Conservation (phyloP, 2,329 filamentous ascomycete species). For the Tolypocladium cylindrosporum region DNA sequence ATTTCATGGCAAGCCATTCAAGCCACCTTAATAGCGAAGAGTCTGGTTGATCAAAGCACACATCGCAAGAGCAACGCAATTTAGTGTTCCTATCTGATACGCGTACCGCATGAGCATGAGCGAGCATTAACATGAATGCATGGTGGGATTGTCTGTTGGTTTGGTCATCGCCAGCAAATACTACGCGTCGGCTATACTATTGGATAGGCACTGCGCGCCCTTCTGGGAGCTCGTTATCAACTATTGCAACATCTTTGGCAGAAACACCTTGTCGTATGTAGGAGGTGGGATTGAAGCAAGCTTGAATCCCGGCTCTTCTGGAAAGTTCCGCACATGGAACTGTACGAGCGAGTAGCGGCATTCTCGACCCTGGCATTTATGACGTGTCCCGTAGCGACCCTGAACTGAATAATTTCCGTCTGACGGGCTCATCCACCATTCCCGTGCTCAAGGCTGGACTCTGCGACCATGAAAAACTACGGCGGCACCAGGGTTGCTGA, state of each 20-base stretch:
- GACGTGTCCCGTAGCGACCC: not conserved
- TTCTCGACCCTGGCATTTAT: too few relatives aligned
- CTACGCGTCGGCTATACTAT: too few relatives aligned
- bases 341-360: too few relatives aligned
- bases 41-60: too few relatives aligned
- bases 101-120: not conserved
- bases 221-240: not conserved
- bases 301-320: not conserved
- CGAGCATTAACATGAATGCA: too few relatives aligned
- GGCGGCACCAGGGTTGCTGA: not conserved
- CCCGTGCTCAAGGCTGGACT: not conserved
- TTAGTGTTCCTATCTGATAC: not conserved
- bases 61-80: too few relatives aligned
- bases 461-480: not conserved
- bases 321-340: not conserved
- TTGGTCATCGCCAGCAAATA: too few relatives aligned
- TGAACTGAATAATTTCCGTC: too few relatives aligned
- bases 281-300: not conserved
- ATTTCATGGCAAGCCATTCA: too few relatives aligned
- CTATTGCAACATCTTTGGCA: not conserved
- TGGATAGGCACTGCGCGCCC: not conserved
- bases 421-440: too few relatives aligned
- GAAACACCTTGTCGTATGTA: too few relatives aligned
- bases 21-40: too few relatives aligned
- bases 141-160: not conserved